Base-by-base conservation (phyloP, 106 monocot genomes). In the Phalaenopsis aphrodite region DNA sequence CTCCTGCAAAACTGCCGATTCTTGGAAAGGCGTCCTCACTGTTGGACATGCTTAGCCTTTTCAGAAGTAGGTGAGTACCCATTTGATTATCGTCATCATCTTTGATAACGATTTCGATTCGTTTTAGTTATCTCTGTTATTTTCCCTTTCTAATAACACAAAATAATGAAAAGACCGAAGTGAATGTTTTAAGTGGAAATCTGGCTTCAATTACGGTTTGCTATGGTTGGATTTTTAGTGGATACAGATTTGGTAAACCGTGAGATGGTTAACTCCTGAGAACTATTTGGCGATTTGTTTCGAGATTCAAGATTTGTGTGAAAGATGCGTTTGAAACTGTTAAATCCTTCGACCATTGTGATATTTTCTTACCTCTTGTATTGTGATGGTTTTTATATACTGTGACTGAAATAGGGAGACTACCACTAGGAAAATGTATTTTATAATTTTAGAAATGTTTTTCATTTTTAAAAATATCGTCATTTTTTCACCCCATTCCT, bases 51-150 rank as follows among this genome's bases (percentile, higher is more conserved):
- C 42, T 91, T 19, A 55, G 55, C 75, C 84, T 95, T 78, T 80
- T 99, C 5, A 84, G 81, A 81, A 87, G 91, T 78, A 98, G 98
- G 98, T 98, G 1, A 79, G 67, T 19, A 8, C 4, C 74, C n/a
- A 36, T 19, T 74, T n/a, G 42, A 38, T 7, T 14, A 16, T 64
- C 64, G 38, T 21, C 9, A 39, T 37, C 38, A 15, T 39, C 52
- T 52, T 12, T 52, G 52, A 52, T 52, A 52, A 12, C 52, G 3
- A 52, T 52, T 52, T 52, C 52, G 52, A 52, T 52, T 52, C 52
- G 14, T 1, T 48, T 52, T 52, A 52, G 52, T 12, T 10, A 52
- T 52, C 12, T 52, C 14, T 52, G 2, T 52, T 2, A 3, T 52
- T 12, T 61, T 2, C 5, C 21, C 19, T 61, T n/a, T 21, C 21